Percentiles rank a stretch among this genome's conserved stretches.
phyloP scores from a whole-genome alignment of 2,329 filamentous ascomycete species.

The Triangularia verruculosa region DNA sequence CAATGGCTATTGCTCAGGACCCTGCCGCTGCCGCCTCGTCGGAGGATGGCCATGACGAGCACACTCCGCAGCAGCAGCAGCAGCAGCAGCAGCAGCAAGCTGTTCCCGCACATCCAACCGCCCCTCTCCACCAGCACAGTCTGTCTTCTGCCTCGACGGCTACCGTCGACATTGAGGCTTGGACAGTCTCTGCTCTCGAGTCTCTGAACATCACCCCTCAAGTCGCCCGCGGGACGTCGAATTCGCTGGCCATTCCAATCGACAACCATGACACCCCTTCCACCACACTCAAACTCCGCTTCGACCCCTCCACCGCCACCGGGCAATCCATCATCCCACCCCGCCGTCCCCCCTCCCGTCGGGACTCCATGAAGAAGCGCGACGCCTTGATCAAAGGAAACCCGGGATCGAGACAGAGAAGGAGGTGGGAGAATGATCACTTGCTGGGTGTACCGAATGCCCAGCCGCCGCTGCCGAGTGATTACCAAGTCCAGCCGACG shows the following conservation, averaged over 20 bases:
- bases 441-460: conserved; percentile 83
- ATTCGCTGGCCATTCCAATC: conserved; percentile 71
- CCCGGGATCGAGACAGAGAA: conserved; percentile 79
- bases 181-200: conserved; percentile 59
- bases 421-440: conserved; percentile 94
- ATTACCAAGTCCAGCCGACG: conserved; percentile 82
- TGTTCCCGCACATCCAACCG: too few relatives aligned
- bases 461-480: conserved; percentile 74
- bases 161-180: conserved; percentile 62
- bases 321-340: conserved; percentile 32
- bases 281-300: background rate
- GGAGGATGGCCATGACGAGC: conserved; percentile 7
- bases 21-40: conserved; percentile 11
- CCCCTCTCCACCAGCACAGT: conserved; percentile 22
- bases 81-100: too few relatives aligned
- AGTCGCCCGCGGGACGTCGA: conserved; percentile 56
- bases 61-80: background rate
- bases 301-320: conserved; percentile 7
- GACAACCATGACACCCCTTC: conserved; percentile 47
- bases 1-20: conserved; percentile 26
- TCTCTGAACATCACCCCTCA: conserved; percentile 52
- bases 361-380: conserved; percentile 59
- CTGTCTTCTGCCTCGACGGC: conserved; percentile 29
- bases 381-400: conserved; percentile 84
- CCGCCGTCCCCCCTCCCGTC: conserved; percentile 45